phyloP scores from a whole-genome alignment of 352 stramenopile species.

The Bremia lactucae region DNA sequence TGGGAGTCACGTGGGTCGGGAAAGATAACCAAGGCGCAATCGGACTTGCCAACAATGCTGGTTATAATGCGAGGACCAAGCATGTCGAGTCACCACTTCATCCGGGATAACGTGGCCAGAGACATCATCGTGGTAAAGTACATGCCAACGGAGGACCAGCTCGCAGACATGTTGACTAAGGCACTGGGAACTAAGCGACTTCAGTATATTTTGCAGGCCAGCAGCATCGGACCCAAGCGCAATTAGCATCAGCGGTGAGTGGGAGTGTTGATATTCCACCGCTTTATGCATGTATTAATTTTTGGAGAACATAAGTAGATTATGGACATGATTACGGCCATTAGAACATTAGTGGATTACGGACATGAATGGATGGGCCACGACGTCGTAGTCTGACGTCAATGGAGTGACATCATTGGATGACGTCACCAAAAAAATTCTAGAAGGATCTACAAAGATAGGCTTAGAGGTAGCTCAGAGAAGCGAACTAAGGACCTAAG shows the following conservation, averaged over 20 bases:
- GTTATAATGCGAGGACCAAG: neutral
- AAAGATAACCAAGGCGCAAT: constrained; percentile 2
- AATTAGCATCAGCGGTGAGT: neutral
- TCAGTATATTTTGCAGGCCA: neutral
- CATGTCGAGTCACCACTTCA: constrained; percentile 3
- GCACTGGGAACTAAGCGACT: neutral
- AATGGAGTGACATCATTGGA: no score
- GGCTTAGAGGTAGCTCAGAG: no score
- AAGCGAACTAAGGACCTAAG: no score
- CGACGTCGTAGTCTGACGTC: no score
- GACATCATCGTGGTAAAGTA: neutral
- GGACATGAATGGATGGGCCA: no score
- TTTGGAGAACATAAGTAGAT: no score
- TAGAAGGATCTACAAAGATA: no score
- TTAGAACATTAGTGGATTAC: no score
- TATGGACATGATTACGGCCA: no score
- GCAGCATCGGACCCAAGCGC: neutral
- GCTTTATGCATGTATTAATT: no score
- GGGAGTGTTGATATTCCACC: neutral
- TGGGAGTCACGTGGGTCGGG: neutral
- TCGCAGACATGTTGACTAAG: neutral
- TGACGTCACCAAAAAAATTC: no score
- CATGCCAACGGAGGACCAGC: neutral
- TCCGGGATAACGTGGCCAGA: neutral
- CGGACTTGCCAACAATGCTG: neutral